phyloP scores from a whole-genome alignment of 1,284 basidiomycete species.

The Cerioporus squamosus region DNA sequence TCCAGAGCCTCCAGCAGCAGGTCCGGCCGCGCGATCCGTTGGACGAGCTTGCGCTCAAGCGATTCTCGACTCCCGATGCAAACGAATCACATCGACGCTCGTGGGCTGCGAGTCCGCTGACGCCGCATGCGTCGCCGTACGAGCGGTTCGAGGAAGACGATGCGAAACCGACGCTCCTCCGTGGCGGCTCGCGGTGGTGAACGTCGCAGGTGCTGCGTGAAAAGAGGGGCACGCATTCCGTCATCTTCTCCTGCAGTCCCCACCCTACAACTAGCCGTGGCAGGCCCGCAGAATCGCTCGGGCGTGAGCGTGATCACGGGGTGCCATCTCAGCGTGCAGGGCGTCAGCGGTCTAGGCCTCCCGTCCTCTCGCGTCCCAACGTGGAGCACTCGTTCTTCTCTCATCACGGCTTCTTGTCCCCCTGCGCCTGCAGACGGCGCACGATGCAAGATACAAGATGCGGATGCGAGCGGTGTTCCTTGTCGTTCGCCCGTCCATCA shows the following conservation, averaged over 20 bases:
- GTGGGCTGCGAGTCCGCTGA: conserved; percentile 11
- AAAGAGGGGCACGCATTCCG: conserved; percentile 17
- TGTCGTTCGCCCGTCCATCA: too few relatives aligned
- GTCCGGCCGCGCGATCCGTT: conserved; percentile 30
- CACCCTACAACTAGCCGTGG: neutral
- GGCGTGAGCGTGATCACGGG: neutral
- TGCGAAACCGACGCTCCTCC: conserved; percentile 19
- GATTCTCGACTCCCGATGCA: conserved; percentile 27
- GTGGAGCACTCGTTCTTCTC: neutral
- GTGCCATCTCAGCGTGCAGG: neutral
- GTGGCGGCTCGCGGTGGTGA: conserved; percentile 22
- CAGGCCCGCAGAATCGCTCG: conserved; percentile 9
- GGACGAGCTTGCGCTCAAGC: conserved; percentile 34
- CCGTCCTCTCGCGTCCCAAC: neutral
- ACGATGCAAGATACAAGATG: neutral
- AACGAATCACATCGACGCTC: conserved; percentile 16
- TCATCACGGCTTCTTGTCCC: conserved; percentile 2
- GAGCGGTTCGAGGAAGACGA: conserved; percentile 21
- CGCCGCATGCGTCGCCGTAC: conserved; percentile 9
- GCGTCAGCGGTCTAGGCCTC: conserved; percentile 15
- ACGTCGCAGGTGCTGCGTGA: neutral
- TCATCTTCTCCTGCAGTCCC: conserved; percentile 8
- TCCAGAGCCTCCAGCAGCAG: conserved; percentile 29
- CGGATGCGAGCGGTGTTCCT: too few relatives aligned
- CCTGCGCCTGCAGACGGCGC: neutral